Conservation (phyloP, 2,329 filamentous ascomycete species). For the Fusarium proliferatum region DNA sequence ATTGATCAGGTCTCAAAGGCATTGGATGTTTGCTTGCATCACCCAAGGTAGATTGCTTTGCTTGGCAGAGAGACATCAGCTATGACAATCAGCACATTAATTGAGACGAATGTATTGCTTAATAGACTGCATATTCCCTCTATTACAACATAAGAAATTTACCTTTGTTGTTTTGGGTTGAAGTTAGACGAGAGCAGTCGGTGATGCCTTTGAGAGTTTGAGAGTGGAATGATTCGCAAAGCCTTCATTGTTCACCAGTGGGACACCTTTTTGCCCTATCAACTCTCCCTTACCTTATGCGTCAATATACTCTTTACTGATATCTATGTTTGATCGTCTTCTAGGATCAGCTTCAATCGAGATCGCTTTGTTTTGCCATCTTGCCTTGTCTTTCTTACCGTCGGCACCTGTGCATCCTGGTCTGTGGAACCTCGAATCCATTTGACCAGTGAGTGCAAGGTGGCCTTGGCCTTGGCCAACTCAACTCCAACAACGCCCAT, state of each 20-base stretch:
- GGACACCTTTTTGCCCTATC: background rate
- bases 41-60: background rate
- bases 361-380: conserved; percentile 15
- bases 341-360: conserved; percentile 19
- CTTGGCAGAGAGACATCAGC: conserved; percentile 8
- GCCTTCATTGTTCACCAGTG: background rate
- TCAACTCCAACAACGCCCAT: conserved; percentile 5
- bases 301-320: background rate
- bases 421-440: conserved; percentile 29
- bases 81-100: conserved; percentile 1
- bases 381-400: conserved; percentile 15
- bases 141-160: background rate
- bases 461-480: conserved; percentile 30
- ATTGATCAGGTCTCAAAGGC: background rate
- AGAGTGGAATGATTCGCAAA: conserved; percentile 24
- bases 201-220: conserved; percentile 9
- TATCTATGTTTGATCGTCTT: conserved; percentile 30
- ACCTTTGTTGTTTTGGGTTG: background rate
- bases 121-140: background rate
- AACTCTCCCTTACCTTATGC: background rate
- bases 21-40: background rate
- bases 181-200: background rate
- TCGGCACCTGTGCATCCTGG: conserved; percentile 10
- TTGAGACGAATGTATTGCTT: background rate
- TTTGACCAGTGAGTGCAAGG: conserved; percentile 25